Conservation (phyloP, 306 rosid species). For the Herpetospermum pedunculosum region DNA sequence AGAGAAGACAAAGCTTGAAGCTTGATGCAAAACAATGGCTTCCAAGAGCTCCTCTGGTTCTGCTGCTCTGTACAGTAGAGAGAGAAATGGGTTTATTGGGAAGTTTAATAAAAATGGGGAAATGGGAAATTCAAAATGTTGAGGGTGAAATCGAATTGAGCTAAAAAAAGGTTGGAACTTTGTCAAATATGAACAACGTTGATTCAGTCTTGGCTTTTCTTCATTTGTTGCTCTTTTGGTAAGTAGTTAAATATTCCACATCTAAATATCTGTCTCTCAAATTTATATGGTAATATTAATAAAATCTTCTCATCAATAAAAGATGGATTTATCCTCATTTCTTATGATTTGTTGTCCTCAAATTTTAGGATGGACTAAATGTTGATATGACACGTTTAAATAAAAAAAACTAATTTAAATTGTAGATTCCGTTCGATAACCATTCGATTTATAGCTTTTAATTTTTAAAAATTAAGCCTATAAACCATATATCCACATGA, state of each 20-base stretch:
- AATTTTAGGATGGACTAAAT: neutral
- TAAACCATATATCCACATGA: too few species aligned
- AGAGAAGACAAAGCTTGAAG: neutral
- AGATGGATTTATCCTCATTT: neutral
- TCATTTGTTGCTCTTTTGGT: neutral
- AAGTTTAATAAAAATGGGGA: neutral
- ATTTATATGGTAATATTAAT: neutral
- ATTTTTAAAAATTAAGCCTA: too few species aligned
- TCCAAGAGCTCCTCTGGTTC: too few species aligned
- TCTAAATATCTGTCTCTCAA: neutral
- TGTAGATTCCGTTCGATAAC: too few species aligned
- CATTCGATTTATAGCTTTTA: too few species aligned
- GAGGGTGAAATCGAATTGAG: neutral
- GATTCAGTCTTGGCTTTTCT: neutral
- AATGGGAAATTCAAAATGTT: neutral
- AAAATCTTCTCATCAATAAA: neutral
- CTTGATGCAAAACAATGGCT: neutral
- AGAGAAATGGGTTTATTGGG: slow-evolving; percentile 4
- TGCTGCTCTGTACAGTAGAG: neutral
- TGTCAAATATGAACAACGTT: slow-evolving; percentile 32
- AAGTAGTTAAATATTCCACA: neutral
- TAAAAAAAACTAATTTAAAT: too few species aligned
- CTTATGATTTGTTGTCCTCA: neutral
- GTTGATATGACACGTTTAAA: neutral
- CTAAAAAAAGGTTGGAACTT: slow-evolving; percentile 9